Evolutionary conservation across 208 protist species (phyloP), one percentile per base, ranked within the genome.

Genomic region (Trypanosoma lewisi): DNA sequence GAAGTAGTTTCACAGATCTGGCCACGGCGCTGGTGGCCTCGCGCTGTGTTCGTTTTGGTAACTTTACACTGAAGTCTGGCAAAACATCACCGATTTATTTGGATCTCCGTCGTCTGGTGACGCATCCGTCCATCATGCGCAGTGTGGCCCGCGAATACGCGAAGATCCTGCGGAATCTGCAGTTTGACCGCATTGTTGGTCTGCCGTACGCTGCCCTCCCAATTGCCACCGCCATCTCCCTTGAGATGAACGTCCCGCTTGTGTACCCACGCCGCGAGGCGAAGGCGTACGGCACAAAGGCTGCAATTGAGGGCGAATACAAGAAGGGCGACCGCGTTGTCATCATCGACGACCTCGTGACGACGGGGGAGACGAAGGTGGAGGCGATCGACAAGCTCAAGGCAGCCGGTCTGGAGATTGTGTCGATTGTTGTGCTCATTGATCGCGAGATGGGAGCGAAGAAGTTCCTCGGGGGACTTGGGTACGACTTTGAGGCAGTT

Each of bases 281-380:
- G 21, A 98, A 98, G 82, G 75, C 66, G 48, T 98, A 98, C 70
- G 97, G 97, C 64, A 98, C 97, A 12, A 92, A 93, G 78, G 95
- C 92, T 17, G 57, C 82, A 28, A 96, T 98, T 63, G 96, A 98
- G 77, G 97, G 97, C 57, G 83, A 87, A 57, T 98, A 93, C 80
- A 89, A 91, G 58, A 83, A 89, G 54, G 93, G 92, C 37, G 85
- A 97, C 27, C 93, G 83, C 36, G 78, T 90, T 21, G 80, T 95
- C 37, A 87, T 98, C 30, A 89, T 98, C 56, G 97, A 98, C 67
- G 97, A 98, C 67, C 80, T 98, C 61, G 93, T 98, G 1, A 98
- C 96, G 6, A 97, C 88, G 19, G 97, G 97, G 23, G 91, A 91
- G 60, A 97, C 84, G 30, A 97, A 98, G 59, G 71, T 97, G 27